These are phyloP conservation scores for Boeremia exigua DNA, from an alignment of 2,329 filamentous ascomycete species.

Conservation along the genomic window DNA sequence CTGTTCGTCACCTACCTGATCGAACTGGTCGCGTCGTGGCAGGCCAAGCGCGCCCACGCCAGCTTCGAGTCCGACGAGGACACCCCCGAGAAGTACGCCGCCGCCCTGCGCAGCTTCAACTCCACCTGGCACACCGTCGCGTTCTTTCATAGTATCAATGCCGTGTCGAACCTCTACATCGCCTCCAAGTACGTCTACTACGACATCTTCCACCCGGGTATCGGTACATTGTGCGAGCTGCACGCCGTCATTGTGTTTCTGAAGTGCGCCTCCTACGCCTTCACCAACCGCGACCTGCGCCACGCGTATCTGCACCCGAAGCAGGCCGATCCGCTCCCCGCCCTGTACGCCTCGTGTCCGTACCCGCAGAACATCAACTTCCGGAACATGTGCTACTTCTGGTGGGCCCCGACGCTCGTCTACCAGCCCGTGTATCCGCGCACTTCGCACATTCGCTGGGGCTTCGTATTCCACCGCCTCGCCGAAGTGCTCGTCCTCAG, in stretches of 20 bases:
- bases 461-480: conserved; percentile 83
- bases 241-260: conserved; percentile 96
- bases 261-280: conserved; percentile 93
- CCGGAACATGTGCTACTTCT: conserved; percentile 89
- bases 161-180: conserved; percentile 78
- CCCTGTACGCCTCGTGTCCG: conserved; percentile 80
- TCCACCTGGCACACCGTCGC: conserved; percentile 82
- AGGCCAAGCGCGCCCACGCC: conserved; percentile 73
- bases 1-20: conserved; percentile 90
- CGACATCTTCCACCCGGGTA: conserved; percentile 88
- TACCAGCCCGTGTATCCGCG: conserved; percentile 97
- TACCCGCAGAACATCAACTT: conserved; percentile 93
- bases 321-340: conserved; percentile 74
- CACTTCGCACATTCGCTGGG: conserved; percentile 80
- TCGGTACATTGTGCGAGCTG: conserved; percentile 87
- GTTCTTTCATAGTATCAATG: conserved; percentile 81
- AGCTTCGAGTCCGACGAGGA: conserved; percentile 57
- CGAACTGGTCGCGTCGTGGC: conserved; percentile 80
- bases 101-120: conserved; percentile 68
- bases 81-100: conserved; percentile 63
- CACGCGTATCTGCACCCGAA: conserved; percentile 86
- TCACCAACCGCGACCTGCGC: conserved; percentile 94
- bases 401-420: conserved; percentile 95
- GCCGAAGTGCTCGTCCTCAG: conserved; percentile 77
- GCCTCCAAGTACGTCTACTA: conserved; percentile 89